These are phyloP conservation scores for Syzygium aromaticum DNA, from an alignment of 345 rosid genomes.

Conservation along the genomic window DNA sequence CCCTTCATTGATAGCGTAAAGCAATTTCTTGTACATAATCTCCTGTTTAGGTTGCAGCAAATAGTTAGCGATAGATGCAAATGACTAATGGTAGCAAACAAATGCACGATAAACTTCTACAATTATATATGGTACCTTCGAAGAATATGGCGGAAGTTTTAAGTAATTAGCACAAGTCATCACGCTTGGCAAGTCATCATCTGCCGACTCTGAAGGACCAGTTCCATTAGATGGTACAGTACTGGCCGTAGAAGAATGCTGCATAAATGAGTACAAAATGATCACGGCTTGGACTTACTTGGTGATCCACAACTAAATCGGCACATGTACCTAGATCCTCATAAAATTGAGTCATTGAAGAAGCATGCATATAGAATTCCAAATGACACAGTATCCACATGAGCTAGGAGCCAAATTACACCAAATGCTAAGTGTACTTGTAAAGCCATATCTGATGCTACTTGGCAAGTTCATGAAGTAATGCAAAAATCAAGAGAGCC, in stretches of 20 bases:
- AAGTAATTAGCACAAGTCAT: constrained; percentile 99
- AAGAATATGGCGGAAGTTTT: constrained; percentile 96
- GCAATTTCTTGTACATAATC: constrained; percentile 84
- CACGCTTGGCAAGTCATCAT: constrained; percentile 94
- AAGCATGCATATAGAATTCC: background rate
- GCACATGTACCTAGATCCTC: background rate
- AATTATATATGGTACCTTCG: constrained; percentile 51
- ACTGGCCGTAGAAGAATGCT: constrained; percentile 75
- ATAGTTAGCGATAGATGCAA: background rate
- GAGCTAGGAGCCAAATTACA: background rate
- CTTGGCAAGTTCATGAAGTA: background rate
- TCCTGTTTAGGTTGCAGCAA: constrained; percentile 44
- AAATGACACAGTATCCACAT: background rate
- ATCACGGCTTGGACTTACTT: background rate
- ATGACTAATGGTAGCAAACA: background rate
- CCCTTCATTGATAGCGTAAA: constrained; percentile 93
- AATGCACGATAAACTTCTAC: background rate
- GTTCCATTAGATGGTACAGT: constrained; percentile 59
- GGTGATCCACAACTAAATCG: background rate
- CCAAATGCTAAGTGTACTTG: background rate
- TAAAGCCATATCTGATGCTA: background rate
- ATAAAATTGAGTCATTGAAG: background rate
- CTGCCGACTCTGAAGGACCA: constrained; percentile 75
- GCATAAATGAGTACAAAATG: constrained; percentile 10
- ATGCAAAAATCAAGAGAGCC: background rate